A percentile compares a stretch with the other conserved stretches of the same genome.
phyloP scores from a whole-genome alignment of 83 land plant species.

The Picea engelmannii region DNA sequence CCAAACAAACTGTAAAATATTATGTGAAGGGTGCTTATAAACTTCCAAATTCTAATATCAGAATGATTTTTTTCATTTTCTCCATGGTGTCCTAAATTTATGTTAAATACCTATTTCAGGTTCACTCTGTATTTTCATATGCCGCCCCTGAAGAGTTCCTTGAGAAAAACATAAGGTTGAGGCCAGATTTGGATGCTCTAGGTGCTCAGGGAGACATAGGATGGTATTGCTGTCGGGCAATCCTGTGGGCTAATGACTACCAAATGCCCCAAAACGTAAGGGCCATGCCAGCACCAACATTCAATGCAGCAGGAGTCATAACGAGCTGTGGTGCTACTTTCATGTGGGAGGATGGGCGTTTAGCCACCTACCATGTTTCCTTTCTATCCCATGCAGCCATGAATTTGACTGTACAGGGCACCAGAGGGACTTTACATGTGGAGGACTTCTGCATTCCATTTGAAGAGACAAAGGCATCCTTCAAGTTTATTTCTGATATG shows the following conservation, averaged over 20 bases:
- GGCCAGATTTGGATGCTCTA: slow-evolving; percentile 31
- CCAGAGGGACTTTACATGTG: slow-evolving; percentile 18
- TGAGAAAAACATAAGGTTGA: slow-evolving; percentile 20
- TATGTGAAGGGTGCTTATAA: not conserved
- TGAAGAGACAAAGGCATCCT: slow-evolving; percentile 1
- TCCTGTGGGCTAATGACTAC: slow-evolving; percentile 33
- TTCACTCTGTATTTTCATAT: not conserved
- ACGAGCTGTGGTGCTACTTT: slow-evolving; percentile 29
- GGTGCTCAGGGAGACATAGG: slow-evolving; percentile 41
- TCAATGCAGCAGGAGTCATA: slow-evolving; percentile 28
- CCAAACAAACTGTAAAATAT: not conserved
- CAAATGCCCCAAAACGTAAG: slow-evolving; percentile 23
- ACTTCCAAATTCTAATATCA: not conserved
- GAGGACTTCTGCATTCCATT: slow-evolving; percentile 34
- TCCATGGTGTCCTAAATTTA: not conserved
- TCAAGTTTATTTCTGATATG: not conserved
- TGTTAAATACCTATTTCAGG: slow-evolving; percentile 4
- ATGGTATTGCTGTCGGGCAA: slow-evolving; percentile 33
- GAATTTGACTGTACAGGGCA: slow-evolving; percentile 16
- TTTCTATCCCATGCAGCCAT: slow-evolving; percentile 23
- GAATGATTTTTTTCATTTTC: not conserved
- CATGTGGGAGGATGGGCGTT: slow-evolving; percentile 26
- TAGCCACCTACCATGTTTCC: slow-evolving; percentile 27
- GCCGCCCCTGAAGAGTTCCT: slow-evolving; percentile 9
- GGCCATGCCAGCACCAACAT: slow-evolving; percentile 25